Conservation (phyloP, 352 stramenopile genomes). For the Thraustotheca clavata region DNA sequence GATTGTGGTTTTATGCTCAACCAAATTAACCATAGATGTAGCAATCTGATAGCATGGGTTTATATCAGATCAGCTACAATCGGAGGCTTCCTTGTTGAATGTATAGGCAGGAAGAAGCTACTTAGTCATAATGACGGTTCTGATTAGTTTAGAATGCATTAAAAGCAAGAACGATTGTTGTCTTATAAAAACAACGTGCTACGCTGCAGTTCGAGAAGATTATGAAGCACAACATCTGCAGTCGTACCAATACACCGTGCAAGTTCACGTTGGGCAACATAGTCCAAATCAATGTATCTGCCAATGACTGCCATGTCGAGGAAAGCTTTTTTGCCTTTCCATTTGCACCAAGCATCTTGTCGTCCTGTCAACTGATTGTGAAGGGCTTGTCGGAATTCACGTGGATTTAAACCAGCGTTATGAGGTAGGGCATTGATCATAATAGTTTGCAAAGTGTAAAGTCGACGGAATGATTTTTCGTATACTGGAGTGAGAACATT, state of each 20-base stretch:
- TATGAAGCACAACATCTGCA: slow-evolving; percentile 80
- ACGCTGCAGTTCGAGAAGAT: slow-evolving; percentile 79
- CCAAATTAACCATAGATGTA: no score
- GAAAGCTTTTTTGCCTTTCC: slow-evolving; percentile 87
- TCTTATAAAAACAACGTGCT: slow-evolving; percentile 63
- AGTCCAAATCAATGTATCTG: slow-evolving; percentile 73
- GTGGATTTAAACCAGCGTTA: slow-evolving; percentile 77
- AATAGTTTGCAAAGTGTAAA: slow-evolving; percentile 84
- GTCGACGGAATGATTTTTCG: slow-evolving; percentile 73
- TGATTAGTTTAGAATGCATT: no score
- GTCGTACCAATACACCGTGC: slow-evolving; percentile 83
- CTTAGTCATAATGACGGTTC: no score
- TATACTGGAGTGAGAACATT: slow-evolving; percentile 61
- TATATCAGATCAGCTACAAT: no score
- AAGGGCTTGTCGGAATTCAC: slow-evolving; percentile 50
- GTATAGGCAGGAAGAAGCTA: no score
- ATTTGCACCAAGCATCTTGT: slow-evolving; percentile 74
- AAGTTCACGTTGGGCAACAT: slow-evolving; percentile 83
- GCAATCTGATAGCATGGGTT: no score
- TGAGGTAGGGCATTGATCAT: slow-evolving; percentile 85
- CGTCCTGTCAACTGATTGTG: slow-evolving; percentile 46
- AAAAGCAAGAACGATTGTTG: no score
- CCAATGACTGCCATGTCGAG: slow-evolving; percentile 72
- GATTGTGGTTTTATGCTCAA: no score
- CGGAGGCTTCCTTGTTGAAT: no score